These are phyloP conservation scores for Chalciporus chontae DNA, from an alignment of 768 basidiomycete genomes.

Conservation along the genomic window DNA sequence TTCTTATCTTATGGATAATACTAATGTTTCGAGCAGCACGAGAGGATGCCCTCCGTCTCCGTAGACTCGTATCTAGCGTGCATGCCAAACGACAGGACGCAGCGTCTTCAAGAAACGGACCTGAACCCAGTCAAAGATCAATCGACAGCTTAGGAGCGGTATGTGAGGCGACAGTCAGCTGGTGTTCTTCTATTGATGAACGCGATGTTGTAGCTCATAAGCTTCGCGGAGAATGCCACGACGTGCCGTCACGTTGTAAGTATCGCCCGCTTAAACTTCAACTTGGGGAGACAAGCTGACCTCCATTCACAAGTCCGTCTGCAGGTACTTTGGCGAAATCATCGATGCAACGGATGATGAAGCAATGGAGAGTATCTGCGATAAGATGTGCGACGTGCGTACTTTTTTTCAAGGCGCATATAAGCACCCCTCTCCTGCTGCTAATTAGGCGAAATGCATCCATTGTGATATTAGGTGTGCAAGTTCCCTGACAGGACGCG, in stretches of 20 bases:
- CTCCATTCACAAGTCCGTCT: conserved; percentile 50
- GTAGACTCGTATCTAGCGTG: conserved; percentile 45
- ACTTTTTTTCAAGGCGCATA: neutral
- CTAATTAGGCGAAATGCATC: neutral
- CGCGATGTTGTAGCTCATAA: conserved; percentile 37
- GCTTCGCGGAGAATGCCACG: conserved; percentile 55
- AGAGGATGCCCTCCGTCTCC: conserved; percentile 64
- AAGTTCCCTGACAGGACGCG: conserved; percentile 70
- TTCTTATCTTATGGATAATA: neutral
- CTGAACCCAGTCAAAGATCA: conserved; percentile 65
- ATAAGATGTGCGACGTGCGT: conserved; percentile 79
- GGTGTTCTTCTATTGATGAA: neutral
- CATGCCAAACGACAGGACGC: conserved; percentile 43
- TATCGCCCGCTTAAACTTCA: neutral
- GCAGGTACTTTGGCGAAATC: conserved; percentile 75
- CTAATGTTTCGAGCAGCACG: conserved; percentile 45
- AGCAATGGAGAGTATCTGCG: conserved; percentile 51
- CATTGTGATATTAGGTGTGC: conserved; percentile 53
- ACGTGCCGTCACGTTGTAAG: conserved; percentile 72
- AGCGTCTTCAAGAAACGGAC: conserved; percentile 45
- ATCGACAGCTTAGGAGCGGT: conserved; percentile 63
- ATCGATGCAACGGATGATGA: conserved; percentile 49
- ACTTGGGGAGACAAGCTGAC: neutral
- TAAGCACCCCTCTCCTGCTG: neutral
- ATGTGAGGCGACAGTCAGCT: conserved; percentile 14